Evolutionary conservation across 2,329 filamentous ascomycete species (phyloP), one percentile per base, ranked within the genome.

Genomic region (Fusarium decemcellulare): DNA sequence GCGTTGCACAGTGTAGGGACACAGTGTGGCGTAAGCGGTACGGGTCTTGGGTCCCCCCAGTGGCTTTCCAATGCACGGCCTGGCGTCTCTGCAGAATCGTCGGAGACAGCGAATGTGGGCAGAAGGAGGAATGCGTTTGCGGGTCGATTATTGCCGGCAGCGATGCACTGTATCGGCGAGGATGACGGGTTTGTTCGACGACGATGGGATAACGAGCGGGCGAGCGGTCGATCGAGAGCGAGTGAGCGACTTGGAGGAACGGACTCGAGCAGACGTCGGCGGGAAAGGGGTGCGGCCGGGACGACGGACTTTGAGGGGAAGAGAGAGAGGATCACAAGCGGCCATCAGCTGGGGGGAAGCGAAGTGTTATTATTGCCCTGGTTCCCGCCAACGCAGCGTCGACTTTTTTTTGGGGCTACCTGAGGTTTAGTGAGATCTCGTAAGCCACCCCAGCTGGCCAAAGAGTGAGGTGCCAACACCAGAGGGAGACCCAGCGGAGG

Each of bases 341-440:
- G 52, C 46, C 53, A 40, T 53, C 53, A 54, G 53, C 59, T 65
- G 57, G 55, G 58, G 62, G 23, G 23, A 23, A 52, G 57, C 55
- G 42, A 65, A 66, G 61, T 70, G 61, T 66, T 68, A 63, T 61
- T 68, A 65, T 65, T 65, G 56, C 59, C 53, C 55, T 58, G 48
- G 55, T 52, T 65, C 52, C 65, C 65, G 59, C 62, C 61, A 63
- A 68, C 61, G 61, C 61, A 59, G 55, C 59, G 53, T 59, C 53
- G 43, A 59, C 57, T 65, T 51, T 44, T 43, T 39, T 47, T 43
- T 32, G 27, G 43, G 55, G 43, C 65, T 67, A 61, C 62, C 60
- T 70, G 65, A 69, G 65, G 68, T 67, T 55, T 65, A 70, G 68
- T 65, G 63, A 70, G 66, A 70, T 71, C 68, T 70, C 63, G 68